Percentiles rank a stretch among this genome's conserved stretches.
Conservation (phyloP, 2,329 filamentous ascomycete species). For the Sclerotinia subarctica region DNA sequence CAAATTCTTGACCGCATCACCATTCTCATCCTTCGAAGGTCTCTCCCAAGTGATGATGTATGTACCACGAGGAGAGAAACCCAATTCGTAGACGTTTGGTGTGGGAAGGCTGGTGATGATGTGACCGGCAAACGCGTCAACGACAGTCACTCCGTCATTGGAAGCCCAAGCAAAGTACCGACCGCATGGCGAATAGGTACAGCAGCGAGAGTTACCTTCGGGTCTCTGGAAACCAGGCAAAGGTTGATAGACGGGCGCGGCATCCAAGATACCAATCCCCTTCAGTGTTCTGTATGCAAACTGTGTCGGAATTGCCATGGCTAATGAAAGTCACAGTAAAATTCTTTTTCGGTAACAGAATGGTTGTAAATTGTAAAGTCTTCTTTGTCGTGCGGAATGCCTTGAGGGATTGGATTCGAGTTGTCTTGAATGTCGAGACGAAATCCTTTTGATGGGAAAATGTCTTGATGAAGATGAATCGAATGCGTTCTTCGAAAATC, state of each 20-base stretch:
- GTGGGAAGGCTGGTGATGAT: slow-evolving; percentile 72
- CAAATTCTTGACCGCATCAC: slow-evolving; percentile 91
- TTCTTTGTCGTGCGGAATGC: slow-evolving; percentile 27
- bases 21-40: slow-evolving; percentile 85
- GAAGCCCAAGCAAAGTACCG: slow-evolving; percentile 95
- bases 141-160: slow-evolving; percentile 78
- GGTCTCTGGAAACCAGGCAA: slow-evolving; percentile 82
- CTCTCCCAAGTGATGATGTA: slow-evolving; percentile 98
- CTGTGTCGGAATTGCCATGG: slow-evolving; percentile 91
- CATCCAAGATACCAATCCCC: slow-evolving; percentile 90
- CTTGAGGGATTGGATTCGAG: slow-evolving; percentile 22
- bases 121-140: slow-evolving; percentile 75
- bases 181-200: slow-evolving; percentile 91
- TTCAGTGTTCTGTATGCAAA: slow-evolving; percentile 97
- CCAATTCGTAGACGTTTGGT: slow-evolving; percentile 86
- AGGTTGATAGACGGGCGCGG: slow-evolving; percentile 80
- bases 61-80: slow-evolving; percentile 87
- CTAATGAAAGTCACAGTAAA: slow-evolving; percentile 76
- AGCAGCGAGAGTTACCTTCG: slow-evolving; percentile 92
- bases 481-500: slow-evolving; percentile 15
- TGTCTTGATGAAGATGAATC: slow-evolving; percentile 17
- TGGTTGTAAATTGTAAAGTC: slow-evolving; percentile 22
- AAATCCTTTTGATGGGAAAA: slow-evolving; percentile 6
- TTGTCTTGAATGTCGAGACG: slow-evolving; percentile 17
- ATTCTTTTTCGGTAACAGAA: slow-evolving; percentile 30